Percentiles rank a stretch among this genome's conserved stretches.
These are phyloP conservation scores for Heliocybe sulcata DNA, from an alignment of 1,284 basidiomycete species.

Conservation along the genomic window DNA sequence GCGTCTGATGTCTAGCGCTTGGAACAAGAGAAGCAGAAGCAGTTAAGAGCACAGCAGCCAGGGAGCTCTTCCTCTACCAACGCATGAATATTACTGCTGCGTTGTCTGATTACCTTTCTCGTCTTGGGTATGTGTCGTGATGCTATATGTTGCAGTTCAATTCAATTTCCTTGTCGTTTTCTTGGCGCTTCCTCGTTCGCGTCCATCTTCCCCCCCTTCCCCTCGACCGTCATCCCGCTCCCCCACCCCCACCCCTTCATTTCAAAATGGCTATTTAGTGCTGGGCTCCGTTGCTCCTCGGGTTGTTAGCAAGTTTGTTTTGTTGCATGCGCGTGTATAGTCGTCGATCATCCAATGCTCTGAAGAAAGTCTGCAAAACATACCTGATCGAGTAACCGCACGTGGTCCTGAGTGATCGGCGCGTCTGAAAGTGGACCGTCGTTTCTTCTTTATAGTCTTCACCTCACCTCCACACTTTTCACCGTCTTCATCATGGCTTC, in stretches of 20 bases:
- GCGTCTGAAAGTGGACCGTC: neutral
- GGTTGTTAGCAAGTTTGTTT: too few species aligned
- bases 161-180: neutral
- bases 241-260: too few species aligned
- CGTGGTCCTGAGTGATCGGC: neutral
- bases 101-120: neutral
- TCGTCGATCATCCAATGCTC: too few species aligned
- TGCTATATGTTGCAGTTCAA: neutral
- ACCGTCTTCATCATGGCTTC: slow-evolving; percentile 46
- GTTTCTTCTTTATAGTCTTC: neutral
- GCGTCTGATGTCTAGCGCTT: slow-evolving; percentile 46
- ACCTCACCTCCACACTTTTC: neutral
- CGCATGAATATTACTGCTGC: neutral
- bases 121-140: neutral
- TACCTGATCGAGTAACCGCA: neutral
- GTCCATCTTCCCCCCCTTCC: neutral
- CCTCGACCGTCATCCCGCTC: too few species aligned
- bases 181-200: too few species aligned
- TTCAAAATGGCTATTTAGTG: too few species aligned
- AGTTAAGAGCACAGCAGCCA: slow-evolving; percentile 38
- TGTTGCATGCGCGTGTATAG: too few species aligned
- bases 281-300: too few species aligned
- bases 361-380: neutral
- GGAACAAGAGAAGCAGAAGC: slow-evolving; percentile 86
- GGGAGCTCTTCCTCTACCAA: neutral